Evolutionary conservation across 345 rosid species (phyloP).

Genomic region (Eutrema yunnanense): DNA sequence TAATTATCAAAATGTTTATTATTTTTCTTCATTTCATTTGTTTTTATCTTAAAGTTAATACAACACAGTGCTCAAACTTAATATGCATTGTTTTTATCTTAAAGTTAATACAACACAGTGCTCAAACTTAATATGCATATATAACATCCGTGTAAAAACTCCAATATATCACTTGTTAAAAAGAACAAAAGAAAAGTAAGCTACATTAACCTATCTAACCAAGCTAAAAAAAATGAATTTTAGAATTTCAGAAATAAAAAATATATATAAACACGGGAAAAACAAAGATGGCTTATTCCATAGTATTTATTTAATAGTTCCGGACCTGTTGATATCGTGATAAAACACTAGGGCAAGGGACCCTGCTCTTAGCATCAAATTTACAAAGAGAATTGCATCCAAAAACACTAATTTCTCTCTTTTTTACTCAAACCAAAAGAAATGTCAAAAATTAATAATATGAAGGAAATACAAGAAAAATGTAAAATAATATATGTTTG

Average conservation of each 20-base stretch:
- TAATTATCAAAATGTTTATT: background rate
- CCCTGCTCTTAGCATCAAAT: background rate
- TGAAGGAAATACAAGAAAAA: background rate
- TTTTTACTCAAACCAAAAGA: background rate
- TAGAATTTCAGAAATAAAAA: background rate
- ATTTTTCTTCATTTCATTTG: background rate
- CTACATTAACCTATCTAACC: background rate
- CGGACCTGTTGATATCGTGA: background rate
- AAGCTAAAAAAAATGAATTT: background rate
- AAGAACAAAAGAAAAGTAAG: background rate
- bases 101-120: background rate
- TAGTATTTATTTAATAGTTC: background rate
- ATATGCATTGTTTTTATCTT: background rate
- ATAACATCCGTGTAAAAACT: background rate
- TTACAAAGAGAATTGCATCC: conserved; percentile 14
- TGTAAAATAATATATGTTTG: background rate
- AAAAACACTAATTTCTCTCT: background rate
- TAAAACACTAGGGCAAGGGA: background rate
- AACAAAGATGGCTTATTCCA: background rate
- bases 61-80: background rate
- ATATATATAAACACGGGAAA: background rate
- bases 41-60: background rate
- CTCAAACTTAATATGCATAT: background rate
- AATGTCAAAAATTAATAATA: background rate
- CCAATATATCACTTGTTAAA: background rate